Evolutionary conservation across 139 green algal genomes (phyloP).

Genomic region (Chlorella sp.): DNA sequence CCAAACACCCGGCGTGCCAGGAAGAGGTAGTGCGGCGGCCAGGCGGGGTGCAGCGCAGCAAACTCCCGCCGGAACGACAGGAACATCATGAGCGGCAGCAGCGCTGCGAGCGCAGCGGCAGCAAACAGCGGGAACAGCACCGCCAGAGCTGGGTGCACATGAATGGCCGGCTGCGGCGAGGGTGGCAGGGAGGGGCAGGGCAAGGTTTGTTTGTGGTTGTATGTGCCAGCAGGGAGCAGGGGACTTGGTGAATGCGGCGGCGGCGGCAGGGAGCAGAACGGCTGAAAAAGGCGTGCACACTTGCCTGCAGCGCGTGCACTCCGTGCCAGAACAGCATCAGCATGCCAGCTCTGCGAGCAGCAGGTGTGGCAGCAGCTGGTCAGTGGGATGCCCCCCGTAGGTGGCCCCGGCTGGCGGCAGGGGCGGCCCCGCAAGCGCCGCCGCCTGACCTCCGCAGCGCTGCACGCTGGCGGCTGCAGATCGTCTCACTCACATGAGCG

Average conservation of each 20-base stretch:
- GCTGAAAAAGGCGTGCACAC: neutral
- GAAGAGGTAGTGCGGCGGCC: conserved; percentile 35
- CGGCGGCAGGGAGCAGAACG: neutral
- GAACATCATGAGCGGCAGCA: conserved; percentile 29
- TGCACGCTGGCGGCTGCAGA: too few relatives aligned
- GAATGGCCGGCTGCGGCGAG: conserved; percentile 10
- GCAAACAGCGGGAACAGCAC: conserved; percentile 9
- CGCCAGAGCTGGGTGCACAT: neutral
- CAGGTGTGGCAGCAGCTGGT: too few relatives aligned
- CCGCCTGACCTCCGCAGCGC: too few relatives aligned
- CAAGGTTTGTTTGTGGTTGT: too few relatives aligned
- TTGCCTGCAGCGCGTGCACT: conserved; percentile 26
- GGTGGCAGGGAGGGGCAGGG: neutral
- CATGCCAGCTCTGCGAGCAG: neutral
- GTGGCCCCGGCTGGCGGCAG: too few relatives aligned
- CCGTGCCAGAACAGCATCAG: conserved; percentile 20
- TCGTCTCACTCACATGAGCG: too few relatives aligned
- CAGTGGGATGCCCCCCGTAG: too few relatives aligned
- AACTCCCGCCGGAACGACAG: conserved; percentile 16
- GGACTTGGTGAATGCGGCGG: neutral
- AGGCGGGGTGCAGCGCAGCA: conserved; percentile 1
- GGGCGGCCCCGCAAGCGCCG: too few relatives aligned
- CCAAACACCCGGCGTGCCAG: neutral
- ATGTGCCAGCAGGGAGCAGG: too few relatives aligned
- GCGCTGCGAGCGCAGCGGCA: neutral